Evolutionary conservation across 768 basidiomycete genomes (phyloP), one percentile per base, ranked within the genome.

Genomic region (Artomyces pyxidatus): DNA sequence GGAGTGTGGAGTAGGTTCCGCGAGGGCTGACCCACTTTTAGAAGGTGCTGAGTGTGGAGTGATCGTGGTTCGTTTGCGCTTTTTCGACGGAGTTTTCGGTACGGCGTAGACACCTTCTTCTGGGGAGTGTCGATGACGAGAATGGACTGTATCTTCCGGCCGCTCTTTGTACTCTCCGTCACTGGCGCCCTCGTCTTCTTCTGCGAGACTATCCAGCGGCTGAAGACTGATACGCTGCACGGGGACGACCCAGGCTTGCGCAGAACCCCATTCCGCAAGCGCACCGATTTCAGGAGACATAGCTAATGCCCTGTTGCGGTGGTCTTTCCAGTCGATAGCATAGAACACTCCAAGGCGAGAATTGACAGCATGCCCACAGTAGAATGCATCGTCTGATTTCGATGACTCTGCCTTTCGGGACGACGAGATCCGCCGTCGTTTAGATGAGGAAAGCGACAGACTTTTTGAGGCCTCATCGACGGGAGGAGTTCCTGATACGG

Each of bases 291-390:
- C 52, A 0, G 49, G 28, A 12, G 49, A 45, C 11, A 37, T 44
- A 8, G 63, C 57, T 14, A 78, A 63, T 0, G 77, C 76, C 1
- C 60, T 53, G 17, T 58, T 42, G 23, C 64, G 72, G 55, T 82
- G 80, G 11, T 51, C 51, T 28, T 72, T 68, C 85, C 85, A 88
- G 39, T 73, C 54, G 51, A 87, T 73, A 3, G 71, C 66, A 54
- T 81, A 87, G 65, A 76, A 87, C 1, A 85, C 53, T 8, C 83
- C 81, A 17, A 76, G 74, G 38, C 65, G 70, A 1, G 78, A 68
- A 55, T 85, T 72, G 10, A 82, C 69, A 3, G 83, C 85, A 14
- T 73, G 66, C 14, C 68, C 69, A 55, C 86, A 88, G 54, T 71
- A 75, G 56, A 80, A 85, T 1, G 47, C 16, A 21, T 39, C 43